These are phyloP conservation scores for Penicillium sp. DNA, from an alignment of 2,329 filamentous ascomycete genomes.

Conservation along the genomic window DNA sequence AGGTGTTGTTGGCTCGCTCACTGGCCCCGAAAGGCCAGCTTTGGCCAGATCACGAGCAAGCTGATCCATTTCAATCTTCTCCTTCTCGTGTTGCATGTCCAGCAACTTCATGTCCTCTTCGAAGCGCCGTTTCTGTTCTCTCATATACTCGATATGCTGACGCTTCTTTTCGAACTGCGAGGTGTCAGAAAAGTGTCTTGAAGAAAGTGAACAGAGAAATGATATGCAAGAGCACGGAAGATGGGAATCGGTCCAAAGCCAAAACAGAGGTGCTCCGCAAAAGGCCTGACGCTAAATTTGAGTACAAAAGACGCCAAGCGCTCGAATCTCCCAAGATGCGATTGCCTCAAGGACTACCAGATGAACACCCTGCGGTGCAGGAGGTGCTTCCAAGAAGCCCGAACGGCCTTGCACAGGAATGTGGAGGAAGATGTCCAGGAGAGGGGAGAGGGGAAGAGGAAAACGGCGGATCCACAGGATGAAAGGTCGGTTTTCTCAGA, in stretches of 20 bases:
- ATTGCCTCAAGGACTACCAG: not conserved
- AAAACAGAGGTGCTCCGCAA: not conserved
- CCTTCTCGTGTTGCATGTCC: slow-evolving; percentile 78
- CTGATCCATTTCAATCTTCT: slow-evolving; percentile 80
- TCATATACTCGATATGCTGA: slow-evolving; percentile 85
- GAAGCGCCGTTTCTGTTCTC: slow-evolving; percentile 84
- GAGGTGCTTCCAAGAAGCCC: not conserved
- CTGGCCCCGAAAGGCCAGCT: slow-evolving; percentile 65
- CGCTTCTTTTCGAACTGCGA: slow-evolving; percentile 88
- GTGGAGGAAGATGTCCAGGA: not conserved
- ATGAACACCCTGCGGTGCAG: too few species aligned
- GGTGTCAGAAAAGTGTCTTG: slow-evolving; percentile 40
- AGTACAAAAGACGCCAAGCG: not conserved
- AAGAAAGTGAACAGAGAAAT: slow-evolving; percentile 1
- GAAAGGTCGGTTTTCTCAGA: not conserved
- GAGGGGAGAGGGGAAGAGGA: not conserved
- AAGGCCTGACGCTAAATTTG: not conserved
- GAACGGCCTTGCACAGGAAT: not conserved
- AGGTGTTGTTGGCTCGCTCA: slow-evolving; percentile 94
- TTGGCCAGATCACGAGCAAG: slow-evolving; percentile 77
- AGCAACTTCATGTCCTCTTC: slow-evolving; percentile 90
- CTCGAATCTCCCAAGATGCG: not conserved
- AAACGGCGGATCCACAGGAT: not conserved
- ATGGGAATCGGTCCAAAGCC: not conserved
- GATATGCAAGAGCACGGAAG: not conserved